Percentiles rank a stretch among this genome's conserved stretches.
Evolutionary conservation across 164 flowering plant species (phyloP).

Genomic region (Liquidambar formosana): DNA sequence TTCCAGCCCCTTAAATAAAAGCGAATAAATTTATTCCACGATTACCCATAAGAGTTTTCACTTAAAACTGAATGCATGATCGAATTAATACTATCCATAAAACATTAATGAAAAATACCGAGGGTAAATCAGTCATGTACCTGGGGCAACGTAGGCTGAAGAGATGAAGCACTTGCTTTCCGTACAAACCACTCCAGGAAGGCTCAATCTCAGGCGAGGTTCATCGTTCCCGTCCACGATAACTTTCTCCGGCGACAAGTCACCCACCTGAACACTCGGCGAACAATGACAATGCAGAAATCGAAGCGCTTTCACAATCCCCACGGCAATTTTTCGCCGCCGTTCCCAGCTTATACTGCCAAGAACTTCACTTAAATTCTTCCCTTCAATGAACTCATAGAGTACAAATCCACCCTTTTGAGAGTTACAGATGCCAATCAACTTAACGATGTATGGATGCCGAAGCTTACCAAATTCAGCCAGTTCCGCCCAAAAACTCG

Average conservation of each 20-base stretch:
- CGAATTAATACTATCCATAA: background rate
- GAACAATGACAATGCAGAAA: constrained; percentile 54
- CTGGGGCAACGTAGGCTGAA: constrained; percentile 63
- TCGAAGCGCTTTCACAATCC: constrained; percentile 56
- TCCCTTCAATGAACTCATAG: constrained; percentile 50
- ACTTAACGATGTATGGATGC: constrained; percentile 53
- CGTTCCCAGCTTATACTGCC: constrained; percentile 48
- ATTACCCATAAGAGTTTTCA: background rate
- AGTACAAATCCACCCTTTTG: constrained; percentile 48
- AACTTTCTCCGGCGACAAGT: constrained; percentile 49
- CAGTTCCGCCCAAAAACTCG: constrained; percentile 42
- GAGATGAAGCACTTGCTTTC: constrained; percentile 42
- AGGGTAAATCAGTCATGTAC: constrained; percentile 29
- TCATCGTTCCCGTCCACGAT: constrained; percentile 51
- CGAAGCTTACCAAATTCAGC: constrained; percentile 37
- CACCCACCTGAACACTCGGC: constrained; percentile 35
- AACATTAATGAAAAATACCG: background rate
- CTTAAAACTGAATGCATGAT: background rate
- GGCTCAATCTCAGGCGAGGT: constrained; percentile 44
- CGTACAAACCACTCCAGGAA: constrained; percentile 21
- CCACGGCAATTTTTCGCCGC: constrained; percentile 47
- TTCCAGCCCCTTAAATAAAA: too few species aligned
- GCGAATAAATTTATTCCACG: background rate
- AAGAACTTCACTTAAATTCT: constrained; percentile 42
- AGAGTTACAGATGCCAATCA: constrained; percentile 53